Base-by-base conservation (phyloP, 2,329 filamentous ascomycete genomes). In the Penicillium glabrum region DNA sequence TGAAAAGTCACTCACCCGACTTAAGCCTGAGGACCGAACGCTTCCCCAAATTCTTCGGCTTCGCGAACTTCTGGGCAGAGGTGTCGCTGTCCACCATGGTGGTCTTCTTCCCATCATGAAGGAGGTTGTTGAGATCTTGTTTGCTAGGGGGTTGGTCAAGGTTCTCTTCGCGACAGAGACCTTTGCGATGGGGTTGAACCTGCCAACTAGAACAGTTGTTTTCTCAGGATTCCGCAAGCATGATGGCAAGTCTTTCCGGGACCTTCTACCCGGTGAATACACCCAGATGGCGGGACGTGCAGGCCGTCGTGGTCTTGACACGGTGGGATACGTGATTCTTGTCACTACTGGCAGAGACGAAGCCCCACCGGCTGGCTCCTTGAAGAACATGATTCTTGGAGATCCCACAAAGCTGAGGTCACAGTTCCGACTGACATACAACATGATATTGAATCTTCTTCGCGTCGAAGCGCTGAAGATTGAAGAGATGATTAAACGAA, bases 401-500 rank as follows among this genome's bases (percentile, higher is more conserved):
- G 90, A 96, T 68, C 93, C 95, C 31, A 96, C 92, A 26, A 98
- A 98, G 77, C 83, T 99, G 48, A 86, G 92, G 46, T 98, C 93
- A 7, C 95, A 99, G 70, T 99, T 99, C 81, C 86, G 95, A 59
- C 81, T 99, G 47, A 99, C 96, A 0, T 99, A 99, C 80, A 99
- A 98, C 77, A 99, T 99, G 95, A 99, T 99, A 59, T 80, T 99
- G 29, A 99, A 98, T 69, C 81, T 99, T 31, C 81, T 99, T 48
- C 89, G 95, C 35, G 95, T 99, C 2, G 95, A 99, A 74, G 95
- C 95, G 2, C 78, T 99, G 63, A 98, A 97, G 79, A 98, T 99
- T 66, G 95, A 99, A 73, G 95, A 99, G 76, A 99, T 99, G 95
- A 99, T 99, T 80, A 99, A 99, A 82, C 89, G 95, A 63, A 97